Base-by-base conservation (phyloP, 2,329 filamentous ascomycete species). In the Sodiomyces alkalinus region DNA sequence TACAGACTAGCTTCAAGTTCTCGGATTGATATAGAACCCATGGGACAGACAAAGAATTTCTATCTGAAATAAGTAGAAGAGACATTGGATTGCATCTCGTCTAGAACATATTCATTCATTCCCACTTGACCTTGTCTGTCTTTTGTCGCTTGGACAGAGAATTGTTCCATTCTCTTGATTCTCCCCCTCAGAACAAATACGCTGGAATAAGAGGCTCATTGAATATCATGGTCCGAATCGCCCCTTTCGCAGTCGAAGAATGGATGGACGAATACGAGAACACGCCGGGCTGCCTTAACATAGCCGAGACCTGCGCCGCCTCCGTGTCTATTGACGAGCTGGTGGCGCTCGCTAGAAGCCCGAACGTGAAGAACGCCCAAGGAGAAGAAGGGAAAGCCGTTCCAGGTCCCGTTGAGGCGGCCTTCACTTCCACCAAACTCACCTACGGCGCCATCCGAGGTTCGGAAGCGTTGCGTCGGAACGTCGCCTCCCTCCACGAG, bases 301-400 rank as follows among this genome's bases (percentile, higher is more conserved):
- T 87, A 27, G 77, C 80, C 32, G 80, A 87, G 51, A 87, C 80
- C 1, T 87, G 80, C 45, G 77, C 71, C 31, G 71, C 76, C 3
- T 82, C 78, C 4, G 60, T 87, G 14, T 85, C 80, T 0, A 55
- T 87, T 33, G 62, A 77, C 15, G 68, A 85, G 26, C 60, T 87
- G 4, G 53, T 62, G 7, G 50, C 51, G 0, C 51, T 87, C 16
- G 73, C 58, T 33, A n/a, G n/a, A n/a, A n/a, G n/a, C n/a, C n/a
- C n/a, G n/a, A n/a, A n/a, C n/a, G n/a, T n/a, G n/a, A n/a, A n/a
- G n/a, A n/a, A n/a, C n/a, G n/a, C n/a, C n/a, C n/a, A n/a, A n/a
- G n/a, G n/a, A n/a, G n/a, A n/a, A n/a, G 65, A 68, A 24, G 64
- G 73, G 39, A 63, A 67, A 28, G 41, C 47, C 29, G 37, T 44